Percentiles rank a stretch among this genome's conserved stretches.
phyloP scores from a whole-genome alignment of 2,329 filamentous ascomycete species.

The Exserohilum turcica region DNA sequence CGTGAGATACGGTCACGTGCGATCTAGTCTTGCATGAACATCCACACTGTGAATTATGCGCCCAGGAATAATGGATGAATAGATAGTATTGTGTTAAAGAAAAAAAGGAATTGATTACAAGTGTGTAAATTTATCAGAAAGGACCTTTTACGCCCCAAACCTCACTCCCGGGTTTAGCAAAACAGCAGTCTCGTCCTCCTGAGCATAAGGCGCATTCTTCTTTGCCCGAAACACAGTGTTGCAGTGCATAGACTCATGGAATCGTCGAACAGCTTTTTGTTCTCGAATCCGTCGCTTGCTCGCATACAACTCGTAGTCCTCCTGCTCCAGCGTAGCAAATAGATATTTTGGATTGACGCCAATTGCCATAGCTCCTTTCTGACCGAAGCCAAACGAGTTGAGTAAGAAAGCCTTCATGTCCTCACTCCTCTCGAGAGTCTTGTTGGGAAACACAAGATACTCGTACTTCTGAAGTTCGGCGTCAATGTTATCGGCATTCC shows the following conservation, averaged over 20 bases:
- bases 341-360: slow-evolving; percentile 97
- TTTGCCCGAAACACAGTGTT: background rate
- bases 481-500: slow-evolving; percentile 97
- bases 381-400: slow-evolving; percentile 98
- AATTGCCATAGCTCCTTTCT: slow-evolving; percentile 97
- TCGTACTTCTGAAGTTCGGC: slow-evolving; percentile 97
- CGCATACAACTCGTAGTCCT: background rate
- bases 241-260: background rate
- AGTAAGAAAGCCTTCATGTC: slow-evolving; percentile 98
- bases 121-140: too few species aligned
- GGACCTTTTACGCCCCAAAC: too few species aligned
- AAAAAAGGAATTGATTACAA: too few species aligned
- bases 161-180: background rate
- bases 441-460: slow-evolving; percentile 95
- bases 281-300: background rate
- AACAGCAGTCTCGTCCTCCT: background rate
- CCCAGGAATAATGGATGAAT: too few species aligned
- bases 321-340: slow-evolving; percentile 86
- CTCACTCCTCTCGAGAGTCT: slow-evolving; percentile 86
- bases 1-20: too few species aligned
- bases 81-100: too few species aligned
- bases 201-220: background rate
- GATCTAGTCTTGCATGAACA: too few species aligned
- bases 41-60: too few species aligned
- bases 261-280: background rate